Base-by-base conservation (phyloP, 768 basidiomycete genomes). In the Termitomyces sp. region DNA sequence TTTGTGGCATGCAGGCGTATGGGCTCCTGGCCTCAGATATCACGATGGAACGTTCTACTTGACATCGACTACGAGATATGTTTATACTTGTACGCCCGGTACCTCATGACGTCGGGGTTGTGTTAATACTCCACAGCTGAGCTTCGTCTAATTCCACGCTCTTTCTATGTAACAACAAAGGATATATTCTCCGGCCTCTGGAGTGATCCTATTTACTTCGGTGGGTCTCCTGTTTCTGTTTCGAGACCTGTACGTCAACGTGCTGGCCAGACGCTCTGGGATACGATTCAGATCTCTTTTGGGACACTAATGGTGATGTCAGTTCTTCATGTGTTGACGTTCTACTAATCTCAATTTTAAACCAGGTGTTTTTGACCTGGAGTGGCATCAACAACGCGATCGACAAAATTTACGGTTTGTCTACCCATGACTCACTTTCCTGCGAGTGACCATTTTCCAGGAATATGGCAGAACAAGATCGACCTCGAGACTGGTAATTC, bases 131-230 rank as follows among this genome's bases (percentile, higher is more conserved):
- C 44, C 20, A 56, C 16, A 75, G 73, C 68, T 16, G 75, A 75
- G 59, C 61, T 73, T 20, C 64, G 73, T 22, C 64, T 73, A 22
- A 74, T 76, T 55, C 75, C 75, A 26, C 65, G 75, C 16, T 72
- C 73, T 5, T 75, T 76, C 63, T 76, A 68, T 56, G 72, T 76
- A 7, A 72, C 63, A 18, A 75, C 75, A 1, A 65, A 66, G 26
- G 67, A 75, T 54, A 74, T 75, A 7, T 75, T 73, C 47, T 70
- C 73, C 0, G 70, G 74, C 49, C 57, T 67, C 20, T 76, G 75
- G 75, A 76, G 75, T 53, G 74, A 75, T 48, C 75, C 75, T 8
- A 51, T 75, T 16, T 76, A 74, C 56, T 75, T 75, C 49, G 74
- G 72, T 74, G 39, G 13, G 61, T 53, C 27, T 27, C n/a, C 26